Percentiles rank a stretch among this genome's conserved stretches.
These are phyloP conservation scores for Heritiera fomes DNA, from an alignment of 345 rosid genomes.

Conservation along the genomic window DNA sequence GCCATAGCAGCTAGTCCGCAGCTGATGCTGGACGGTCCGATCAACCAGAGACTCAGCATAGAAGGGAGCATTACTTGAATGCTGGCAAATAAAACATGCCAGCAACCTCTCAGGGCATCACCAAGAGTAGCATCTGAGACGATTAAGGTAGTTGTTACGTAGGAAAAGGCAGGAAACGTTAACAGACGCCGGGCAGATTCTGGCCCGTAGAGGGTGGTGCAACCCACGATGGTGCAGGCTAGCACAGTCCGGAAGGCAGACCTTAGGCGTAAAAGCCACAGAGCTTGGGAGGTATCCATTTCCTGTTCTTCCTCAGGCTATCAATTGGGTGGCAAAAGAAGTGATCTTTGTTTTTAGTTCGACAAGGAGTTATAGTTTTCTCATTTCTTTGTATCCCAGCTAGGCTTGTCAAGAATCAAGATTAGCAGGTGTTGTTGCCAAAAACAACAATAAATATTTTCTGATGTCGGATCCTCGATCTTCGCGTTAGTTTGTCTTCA, in stretches of 20 bases:
- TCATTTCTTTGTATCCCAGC: no score
- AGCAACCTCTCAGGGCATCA: constrained; percentile 54
- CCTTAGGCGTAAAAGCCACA: constrained; percentile 40
- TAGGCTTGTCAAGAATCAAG: no score
- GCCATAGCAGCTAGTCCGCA: constrained; percentile 47
- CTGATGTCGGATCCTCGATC: no score
- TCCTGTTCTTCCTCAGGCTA: background rate
- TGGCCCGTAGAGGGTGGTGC: constrained; percentile 64
- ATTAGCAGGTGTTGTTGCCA: no score
- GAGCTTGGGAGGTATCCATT: constrained; percentile 10
- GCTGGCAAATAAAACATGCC: constrained; percentile 52
- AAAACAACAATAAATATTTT: no score
- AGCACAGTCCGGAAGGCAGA: constrained; percentile 57
- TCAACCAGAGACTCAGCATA: constrained; percentile 38
- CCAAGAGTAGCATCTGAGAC: constrained; percentile 77
- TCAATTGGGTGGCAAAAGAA: background rate
- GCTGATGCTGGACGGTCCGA: constrained; percentile 50
- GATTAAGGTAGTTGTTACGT: constrained; percentile 62
- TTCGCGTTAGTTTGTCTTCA: no score
- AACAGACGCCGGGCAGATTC: constrained; percentile 30
- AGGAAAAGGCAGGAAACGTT: constrained; percentile 68
- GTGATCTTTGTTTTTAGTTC: background rate
- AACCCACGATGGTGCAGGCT: constrained; percentile 67
- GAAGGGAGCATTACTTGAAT: constrained; percentile 45
- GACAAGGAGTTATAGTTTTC: no score